A percentile compares a stretch with the other conserved stretches of the same genome.
phyloP scores from a whole-genome alignment of 768 basidiomycete species.

The Kondoa subrosea region DNA sequence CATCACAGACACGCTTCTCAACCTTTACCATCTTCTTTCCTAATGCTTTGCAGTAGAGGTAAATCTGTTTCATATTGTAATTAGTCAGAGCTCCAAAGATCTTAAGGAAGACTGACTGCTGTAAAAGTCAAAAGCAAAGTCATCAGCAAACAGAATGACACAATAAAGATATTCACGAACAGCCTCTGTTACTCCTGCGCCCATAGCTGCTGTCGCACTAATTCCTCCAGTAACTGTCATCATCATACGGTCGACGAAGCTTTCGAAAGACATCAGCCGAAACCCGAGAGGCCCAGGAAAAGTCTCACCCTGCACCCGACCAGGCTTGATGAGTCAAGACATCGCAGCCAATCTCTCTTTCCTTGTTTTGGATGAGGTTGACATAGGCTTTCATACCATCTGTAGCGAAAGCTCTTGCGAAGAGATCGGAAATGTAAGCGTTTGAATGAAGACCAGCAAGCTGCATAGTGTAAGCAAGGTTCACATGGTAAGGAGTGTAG shows the following conservation, averaged over 20 bases:
- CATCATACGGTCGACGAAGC: constrained; percentile 67
- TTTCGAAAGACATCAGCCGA: neutral
- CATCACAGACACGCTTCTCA: too few species aligned
- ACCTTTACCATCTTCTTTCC: too few species aligned
- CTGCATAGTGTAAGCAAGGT: constrained; percentile 36
- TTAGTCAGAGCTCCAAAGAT: too few species aligned
- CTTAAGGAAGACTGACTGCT: too few species aligned
- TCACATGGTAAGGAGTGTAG: constrained; percentile 5
- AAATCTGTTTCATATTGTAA: too few species aligned
- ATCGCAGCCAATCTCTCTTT: constrained; percentile 83
- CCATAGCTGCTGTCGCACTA: constrained; percentile 98
- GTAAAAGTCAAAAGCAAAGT: too few species aligned
- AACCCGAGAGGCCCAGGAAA: neutral
- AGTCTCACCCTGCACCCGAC: constrained; percentile 59
- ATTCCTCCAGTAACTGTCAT: constrained; percentile 96
- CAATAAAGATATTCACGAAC: too few species aligned
- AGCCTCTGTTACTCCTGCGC: constrained; percentile 43
- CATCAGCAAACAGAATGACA: too few species aligned
- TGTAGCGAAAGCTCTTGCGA: constrained; percentile 59
- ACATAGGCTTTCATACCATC: constrained; percentile 99
- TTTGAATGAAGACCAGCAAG: constrained; percentile 94
- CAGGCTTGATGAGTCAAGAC: constrained; percentile 98
- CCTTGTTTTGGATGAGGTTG: constrained; percentile 76
- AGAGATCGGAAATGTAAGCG: constrained; percentile 85
- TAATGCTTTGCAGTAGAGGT: too few species aligned